Evolutionary conservation across 176 grass and related monocot genomes (phyloP).

Genomic region (Aegilops speltoides): DNA sequence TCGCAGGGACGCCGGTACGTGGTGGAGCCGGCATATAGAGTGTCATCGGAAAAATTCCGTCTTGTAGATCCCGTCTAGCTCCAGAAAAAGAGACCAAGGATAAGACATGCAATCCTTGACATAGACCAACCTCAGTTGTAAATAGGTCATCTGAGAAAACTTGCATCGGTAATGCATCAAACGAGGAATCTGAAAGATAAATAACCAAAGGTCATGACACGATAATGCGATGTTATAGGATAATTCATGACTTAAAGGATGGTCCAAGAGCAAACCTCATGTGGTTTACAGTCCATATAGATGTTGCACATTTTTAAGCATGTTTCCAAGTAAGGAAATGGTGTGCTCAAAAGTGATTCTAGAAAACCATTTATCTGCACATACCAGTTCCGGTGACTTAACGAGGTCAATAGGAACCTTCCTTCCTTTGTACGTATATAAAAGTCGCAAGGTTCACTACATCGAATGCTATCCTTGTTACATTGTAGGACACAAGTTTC

Average conservation of each 20-base stretch:
- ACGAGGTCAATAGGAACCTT: not conserved
- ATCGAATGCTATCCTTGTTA: not conserved
- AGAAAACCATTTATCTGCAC: not conserved
- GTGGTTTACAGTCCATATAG: not conserved
- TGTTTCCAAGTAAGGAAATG: not conserved
- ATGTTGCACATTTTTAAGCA: not conserved
- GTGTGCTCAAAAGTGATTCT: not conserved
- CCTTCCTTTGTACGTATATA: not conserved
- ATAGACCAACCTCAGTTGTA: too few relatives aligned
- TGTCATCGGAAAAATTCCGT: too few relatives aligned
- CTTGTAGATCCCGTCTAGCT: too few relatives aligned
- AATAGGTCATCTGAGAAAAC: too few relatives aligned
- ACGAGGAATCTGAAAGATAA: too few relatives aligned
- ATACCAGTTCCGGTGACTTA: not conserved
- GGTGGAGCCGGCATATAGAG: too few relatives aligned
- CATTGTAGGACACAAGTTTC: not conserved
- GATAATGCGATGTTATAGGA: not conserved
- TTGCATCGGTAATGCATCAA: too few relatives aligned
- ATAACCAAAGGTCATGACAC: not conserved
- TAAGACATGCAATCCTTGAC: too few relatives aligned
- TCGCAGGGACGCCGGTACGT: too few relatives aligned
- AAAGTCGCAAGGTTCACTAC: not conserved
- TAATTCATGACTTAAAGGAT: not conserved
- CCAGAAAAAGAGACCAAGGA: too few relatives aligned
- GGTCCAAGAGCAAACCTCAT: not conserved